phyloP scores from a whole-genome alignment of 176 grass and related monocot genomes.

The Guadua angustifolia region DNA sequence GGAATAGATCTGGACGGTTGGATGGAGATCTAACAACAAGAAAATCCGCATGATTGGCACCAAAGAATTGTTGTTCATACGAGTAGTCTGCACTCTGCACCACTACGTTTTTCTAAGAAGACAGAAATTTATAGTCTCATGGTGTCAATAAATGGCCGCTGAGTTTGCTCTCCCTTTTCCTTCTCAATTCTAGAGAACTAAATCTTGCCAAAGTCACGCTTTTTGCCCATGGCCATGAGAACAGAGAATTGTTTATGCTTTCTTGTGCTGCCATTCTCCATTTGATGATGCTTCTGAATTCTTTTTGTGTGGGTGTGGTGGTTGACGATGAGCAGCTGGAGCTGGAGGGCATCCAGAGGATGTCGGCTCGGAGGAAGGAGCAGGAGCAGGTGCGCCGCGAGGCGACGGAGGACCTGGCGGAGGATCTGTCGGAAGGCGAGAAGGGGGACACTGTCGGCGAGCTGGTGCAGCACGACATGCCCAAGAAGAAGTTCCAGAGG shows the following conservation, averaged over 20 bases:
- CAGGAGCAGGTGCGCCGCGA: conserved; percentile 77
- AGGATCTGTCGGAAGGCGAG: conserved; percentile 84
- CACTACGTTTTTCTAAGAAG: conserved; percentile 2
- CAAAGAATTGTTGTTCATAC: no score
- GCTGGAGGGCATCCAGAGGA: conserved; percentile 74
- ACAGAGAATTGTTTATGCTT: background rate
- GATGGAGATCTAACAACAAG: no score
- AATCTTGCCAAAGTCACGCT: background rate
- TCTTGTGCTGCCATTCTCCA: background rate
- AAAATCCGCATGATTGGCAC: no score
- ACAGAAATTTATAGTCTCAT: background rate
- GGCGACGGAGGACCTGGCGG: conserved; percentile 81
- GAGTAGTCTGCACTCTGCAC: background rate
- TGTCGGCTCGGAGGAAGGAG: conserved; percentile 65
- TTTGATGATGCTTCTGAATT: background rate
- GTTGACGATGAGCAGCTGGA: conserved; percentile 62
- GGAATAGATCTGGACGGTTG: no score
- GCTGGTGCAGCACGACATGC: conserved; percentile 44
- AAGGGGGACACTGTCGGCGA: conserved; percentile 74
- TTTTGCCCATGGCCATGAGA: background rate
- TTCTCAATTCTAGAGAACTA: background rate
- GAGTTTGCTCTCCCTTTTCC: conserved; percentile 16
- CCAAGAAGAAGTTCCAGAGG: conserved; percentile 80
- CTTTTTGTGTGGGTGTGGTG: background rate
- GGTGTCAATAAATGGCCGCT: background rate